Evolutionary conservation across 306 rosid genomes (phyloP).

Genomic region (Cicer yamashitae): DNA sequence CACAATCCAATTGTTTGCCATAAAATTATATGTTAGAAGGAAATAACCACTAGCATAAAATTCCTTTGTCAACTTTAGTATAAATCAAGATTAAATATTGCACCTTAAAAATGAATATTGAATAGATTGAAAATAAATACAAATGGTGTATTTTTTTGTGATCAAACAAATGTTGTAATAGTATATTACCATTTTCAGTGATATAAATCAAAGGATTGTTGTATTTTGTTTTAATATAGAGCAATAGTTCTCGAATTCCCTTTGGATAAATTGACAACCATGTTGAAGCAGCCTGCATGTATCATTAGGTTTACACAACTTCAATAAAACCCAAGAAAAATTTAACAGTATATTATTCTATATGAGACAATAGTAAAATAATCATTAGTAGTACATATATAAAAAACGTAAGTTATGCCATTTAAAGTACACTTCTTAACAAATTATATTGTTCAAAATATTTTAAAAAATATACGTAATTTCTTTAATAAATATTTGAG

Average conservation of each 20-base stretch:
- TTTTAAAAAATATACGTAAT: too few species aligned
- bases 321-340: neutral
- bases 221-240: slow-evolving; percentile 44
- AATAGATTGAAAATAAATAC: neutral
- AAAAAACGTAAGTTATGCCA: too few species aligned
- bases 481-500: too few species aligned
- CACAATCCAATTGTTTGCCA: neutral
- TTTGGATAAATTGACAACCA: slow-evolving; percentile 57
- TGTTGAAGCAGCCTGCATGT: slow-evolving; percentile 52
- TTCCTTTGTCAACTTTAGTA: neutral
- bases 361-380: neutral
- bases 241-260: slow-evolving; percentile 53
- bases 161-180: neutral
- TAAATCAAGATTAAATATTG: neutral
- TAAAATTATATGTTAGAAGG: neutral
- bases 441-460: too few species aligned
- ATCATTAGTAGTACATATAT: too few species aligned
- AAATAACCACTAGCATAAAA: neutral
- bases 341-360: neutral
- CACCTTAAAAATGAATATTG: neutral
- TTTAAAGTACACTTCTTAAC: too few species aligned
- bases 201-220: slow-evolving; percentile 44
- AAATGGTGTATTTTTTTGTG: neutral
- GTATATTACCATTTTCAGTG: slow-evolving; percentile 48
- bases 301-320: neutral